Evolutionary conservation across 106 monocot genomes (phyloP).

Genomic region (Dioscorea alata): DNA sequence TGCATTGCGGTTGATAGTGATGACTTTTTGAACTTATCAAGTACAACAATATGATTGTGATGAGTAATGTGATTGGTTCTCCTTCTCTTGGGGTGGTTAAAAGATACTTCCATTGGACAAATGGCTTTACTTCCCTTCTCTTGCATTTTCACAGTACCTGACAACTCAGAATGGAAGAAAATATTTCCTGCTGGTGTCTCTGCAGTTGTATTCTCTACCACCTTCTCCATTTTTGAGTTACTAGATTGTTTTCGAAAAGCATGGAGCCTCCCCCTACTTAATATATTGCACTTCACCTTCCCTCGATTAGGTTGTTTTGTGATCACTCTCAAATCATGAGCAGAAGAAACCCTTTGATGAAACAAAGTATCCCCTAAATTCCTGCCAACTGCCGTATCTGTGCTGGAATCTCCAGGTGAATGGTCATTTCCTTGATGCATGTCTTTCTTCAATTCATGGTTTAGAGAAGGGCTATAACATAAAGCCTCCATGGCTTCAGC

Average conservation of each 20-base stretch:
- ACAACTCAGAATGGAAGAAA: slow-evolving; percentile 9
- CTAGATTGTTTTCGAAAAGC: slow-evolving; percentile 2
- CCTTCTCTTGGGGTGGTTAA: slow-evolving; percentile 37
- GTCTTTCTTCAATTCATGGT: slow-evolving; percentile 5
- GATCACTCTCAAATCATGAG: slow-evolving; percentile 13
- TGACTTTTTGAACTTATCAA: slow-evolving; percentile 11
- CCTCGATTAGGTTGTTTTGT: slow-evolving; percentile 30
- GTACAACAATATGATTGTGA: not conserved
- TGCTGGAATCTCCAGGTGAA: not conserved
- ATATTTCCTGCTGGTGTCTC: not conserved
- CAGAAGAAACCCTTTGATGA: slow-evolving; percentile 6
- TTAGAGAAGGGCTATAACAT: slow-evolving; percentile 19
- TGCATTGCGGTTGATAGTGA: not conserved
- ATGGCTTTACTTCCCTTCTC: slow-evolving; percentile 5
- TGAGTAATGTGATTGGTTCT: slow-evolving; percentile 22
- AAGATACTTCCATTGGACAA: slow-evolving; percentile 4
- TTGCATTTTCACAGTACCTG: slow-evolving; percentile 3
- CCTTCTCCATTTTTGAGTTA: no score
- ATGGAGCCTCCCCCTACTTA: slow-evolving; percentile 8
- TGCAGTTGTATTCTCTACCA: no score
- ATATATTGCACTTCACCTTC: slow-evolving; percentile 14
- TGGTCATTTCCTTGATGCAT: not conserved
- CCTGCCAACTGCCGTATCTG: slow-evolving; percentile 4
- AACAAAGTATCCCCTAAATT: slow-evolving; percentile 2
- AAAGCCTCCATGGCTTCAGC: slow-evolving; percentile 80